These are phyloP conservation scores for Climacium dendroides DNA, from an alignment of 225 moss, liverwort and hornwort species.

Conservation along the genomic window DNA sequence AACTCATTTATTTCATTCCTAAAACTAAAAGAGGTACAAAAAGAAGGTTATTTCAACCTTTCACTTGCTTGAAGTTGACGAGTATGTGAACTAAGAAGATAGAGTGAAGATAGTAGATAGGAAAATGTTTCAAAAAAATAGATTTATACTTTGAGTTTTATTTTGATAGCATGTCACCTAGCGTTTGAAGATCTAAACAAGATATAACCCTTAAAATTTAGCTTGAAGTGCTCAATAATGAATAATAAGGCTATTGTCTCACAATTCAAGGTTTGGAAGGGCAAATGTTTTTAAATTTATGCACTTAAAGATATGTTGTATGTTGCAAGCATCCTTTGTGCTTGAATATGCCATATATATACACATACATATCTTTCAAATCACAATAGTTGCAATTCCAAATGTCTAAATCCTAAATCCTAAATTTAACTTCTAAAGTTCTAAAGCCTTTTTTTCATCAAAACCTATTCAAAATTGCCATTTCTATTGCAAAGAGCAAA, in stretches of 20 bases:
- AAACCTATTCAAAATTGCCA: too few species aligned
- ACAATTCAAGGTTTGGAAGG: neutral
- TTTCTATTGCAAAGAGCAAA: too few species aligned
- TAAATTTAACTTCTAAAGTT: too few species aligned
- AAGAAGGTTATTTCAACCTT: neutral
- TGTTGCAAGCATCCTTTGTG: fast-evolving
- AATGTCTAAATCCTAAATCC: too few species aligned
- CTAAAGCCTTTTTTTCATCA: too few species aligned
- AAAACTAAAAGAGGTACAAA: neutral
- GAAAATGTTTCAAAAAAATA: neutral
- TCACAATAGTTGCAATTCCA: neutral
- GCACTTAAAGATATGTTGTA: neutral
- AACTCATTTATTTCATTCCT: neutral
- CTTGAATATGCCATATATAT: neutral
- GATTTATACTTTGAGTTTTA: neutral
- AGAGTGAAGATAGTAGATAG: neutral
- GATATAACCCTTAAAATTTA: neutral
- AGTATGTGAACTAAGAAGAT: neutral
- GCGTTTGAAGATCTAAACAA: neutral
- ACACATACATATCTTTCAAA: neutral
- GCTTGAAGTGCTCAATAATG: neutral
- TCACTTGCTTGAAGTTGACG: neutral
- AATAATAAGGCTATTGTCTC: too few species aligned
- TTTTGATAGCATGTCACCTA: neutral
- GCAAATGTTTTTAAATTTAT: neutral